Conservation (phyloP, 2,329 filamentous ascomycete genomes). For the Hymenoscyphus scutula region DNA sequence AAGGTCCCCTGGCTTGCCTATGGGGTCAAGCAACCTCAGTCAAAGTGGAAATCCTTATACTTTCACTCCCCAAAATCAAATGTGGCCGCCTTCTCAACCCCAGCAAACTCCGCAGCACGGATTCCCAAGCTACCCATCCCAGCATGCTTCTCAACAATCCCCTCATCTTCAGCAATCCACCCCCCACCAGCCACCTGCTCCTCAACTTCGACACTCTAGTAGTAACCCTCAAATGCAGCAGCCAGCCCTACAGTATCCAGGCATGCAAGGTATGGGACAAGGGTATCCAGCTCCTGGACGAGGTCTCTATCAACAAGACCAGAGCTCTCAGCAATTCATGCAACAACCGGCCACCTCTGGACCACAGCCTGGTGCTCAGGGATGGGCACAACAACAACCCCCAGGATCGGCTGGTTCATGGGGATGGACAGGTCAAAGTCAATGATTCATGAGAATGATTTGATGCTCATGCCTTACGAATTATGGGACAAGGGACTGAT, state of each 20-base stretch:
- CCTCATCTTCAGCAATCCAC: conserved; percentile 45
- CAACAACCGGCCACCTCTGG: conserved; percentile 56
- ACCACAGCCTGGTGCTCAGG: conserved; percentile 33
- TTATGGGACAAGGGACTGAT: conserved; percentile 25
- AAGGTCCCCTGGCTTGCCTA: conserved; percentile 59
- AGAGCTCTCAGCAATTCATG: conserved; percentile 66
- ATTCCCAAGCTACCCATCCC: conserved; percentile 52
- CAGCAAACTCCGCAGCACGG: conserved; percentile 60
- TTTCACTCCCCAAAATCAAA: conserved; percentile 59
- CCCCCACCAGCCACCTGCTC: conserved; percentile 52
- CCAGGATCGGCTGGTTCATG: conserved; percentile 30
- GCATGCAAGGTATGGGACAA: conserved; percentile 60
- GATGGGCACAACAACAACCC: conserved; percentile 36
- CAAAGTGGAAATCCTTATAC: conserved; percentile 52
- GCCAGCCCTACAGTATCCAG: conserved; percentile 59
- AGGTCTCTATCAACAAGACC: conserved; percentile 59
- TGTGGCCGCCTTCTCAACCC: conserved; percentile 62
- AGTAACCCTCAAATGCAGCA: conserved; percentile 56
- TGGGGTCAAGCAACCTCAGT: conserved; percentile 53
- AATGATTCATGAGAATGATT: conserved; percentile 21
- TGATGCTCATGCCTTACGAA: conserved; percentile 24
- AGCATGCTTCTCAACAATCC: conserved; percentile 42
- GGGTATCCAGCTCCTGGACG: conserved; percentile 55
- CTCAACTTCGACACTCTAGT: conserved; percentile 58
- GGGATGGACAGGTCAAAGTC: conserved; percentile 34